Percentiles rank a stretch among this genome's conserved stretches.
phyloP scores from a whole-genome alignment of 2,329 filamentous ascomycete genomes.

The Claviceps sorghi region DNA sequence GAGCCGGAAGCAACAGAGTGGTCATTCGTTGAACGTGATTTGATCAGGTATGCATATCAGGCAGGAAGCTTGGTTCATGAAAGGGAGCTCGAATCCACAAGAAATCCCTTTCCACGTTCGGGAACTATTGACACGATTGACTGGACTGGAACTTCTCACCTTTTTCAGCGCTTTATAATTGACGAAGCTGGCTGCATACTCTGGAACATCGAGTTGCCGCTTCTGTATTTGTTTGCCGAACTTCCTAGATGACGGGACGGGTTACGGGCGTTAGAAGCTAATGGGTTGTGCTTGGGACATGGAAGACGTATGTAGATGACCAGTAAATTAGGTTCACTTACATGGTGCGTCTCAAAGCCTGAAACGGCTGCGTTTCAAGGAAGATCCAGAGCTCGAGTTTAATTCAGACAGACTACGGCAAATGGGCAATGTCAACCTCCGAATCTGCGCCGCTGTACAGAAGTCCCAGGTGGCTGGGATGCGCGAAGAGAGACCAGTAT shows the following conservation, averaged over 20 bases:
- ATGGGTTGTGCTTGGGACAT: background rate
- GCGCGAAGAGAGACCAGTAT: constrained; percentile 6
- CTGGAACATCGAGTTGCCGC: constrained; percentile 93
- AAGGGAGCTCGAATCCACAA: background rate
- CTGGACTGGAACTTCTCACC: constrained; percentile 34
- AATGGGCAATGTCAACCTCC: constrained; percentile 1
- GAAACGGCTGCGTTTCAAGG: constrained; percentile 3
- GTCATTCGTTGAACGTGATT: background rate
- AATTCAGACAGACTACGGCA: background rate
- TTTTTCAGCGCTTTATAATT: constrained; percentile 99
- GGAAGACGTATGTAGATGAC: background rate
- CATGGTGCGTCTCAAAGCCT: constrained; percentile 17
- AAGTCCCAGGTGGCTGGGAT: background rate
- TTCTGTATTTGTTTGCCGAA: constrained; percentile 99
- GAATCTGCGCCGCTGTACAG: background rate
- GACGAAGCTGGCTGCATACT: constrained; percentile 98
- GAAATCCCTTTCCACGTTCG: no score
- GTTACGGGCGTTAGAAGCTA: constrained; percentile 4
- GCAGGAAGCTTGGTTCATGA: background rate
- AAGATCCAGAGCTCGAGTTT: background rate
- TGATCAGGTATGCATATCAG: background rate
- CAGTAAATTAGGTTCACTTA: constrained; percentile 13
- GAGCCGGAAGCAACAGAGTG: background rate
- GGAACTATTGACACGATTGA: background rate
- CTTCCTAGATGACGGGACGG: constrained; percentile 51